These are phyloP conservation scores for Parathielavia appendiculata DNA, from an alignment of 495 filamentous ascomycete species.

Conservation along the genomic window DNA sequence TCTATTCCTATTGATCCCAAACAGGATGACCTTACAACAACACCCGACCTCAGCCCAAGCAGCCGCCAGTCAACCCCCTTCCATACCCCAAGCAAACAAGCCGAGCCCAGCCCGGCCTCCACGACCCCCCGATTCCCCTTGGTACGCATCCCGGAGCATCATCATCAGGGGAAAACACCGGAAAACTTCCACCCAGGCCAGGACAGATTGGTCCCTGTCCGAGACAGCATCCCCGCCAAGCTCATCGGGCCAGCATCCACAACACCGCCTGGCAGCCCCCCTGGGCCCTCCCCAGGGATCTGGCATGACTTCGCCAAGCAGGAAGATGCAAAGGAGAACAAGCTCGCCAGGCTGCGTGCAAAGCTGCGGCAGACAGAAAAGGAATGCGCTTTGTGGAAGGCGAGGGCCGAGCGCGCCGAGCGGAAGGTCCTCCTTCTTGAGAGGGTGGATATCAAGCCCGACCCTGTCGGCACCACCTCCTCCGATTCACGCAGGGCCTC, in stretches of 20 bases:
- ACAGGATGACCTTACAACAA: neutral
- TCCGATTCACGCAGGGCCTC: too few relatives aligned
- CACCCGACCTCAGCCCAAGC: neutral
- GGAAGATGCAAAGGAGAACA: neutral
- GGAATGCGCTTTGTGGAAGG: slow-evolving; percentile 45
- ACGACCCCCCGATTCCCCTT: neutral
- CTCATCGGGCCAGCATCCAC: too few relatives aligned
- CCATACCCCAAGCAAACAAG: neutral
- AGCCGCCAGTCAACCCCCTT: neutral
- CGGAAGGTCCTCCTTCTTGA: slow-evolving; percentile 29
- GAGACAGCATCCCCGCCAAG: too few relatives aligned
- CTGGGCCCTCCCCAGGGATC: neutral
- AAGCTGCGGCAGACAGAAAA: slow-evolving; percentile 41
- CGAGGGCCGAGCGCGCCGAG: slow-evolving; percentile 49
- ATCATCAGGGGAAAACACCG: neutral
- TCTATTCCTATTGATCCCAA: neutral
- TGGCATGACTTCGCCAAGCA: neutral
- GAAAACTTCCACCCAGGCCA: neutral
- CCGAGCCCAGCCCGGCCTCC: neutral
- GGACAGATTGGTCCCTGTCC: too few relatives aligned
- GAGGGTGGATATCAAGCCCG: too few relatives aligned
- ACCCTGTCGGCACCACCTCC: too few relatives aligned
- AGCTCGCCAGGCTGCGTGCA: slow-evolving; percentile 41
- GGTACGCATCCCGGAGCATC: neutral
- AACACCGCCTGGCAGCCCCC: neutral